A percentile compares a stretch with the other conserved stretches of the same genome.
Conservation (phyloP, 1,284 basidiomycete genomes). For the Ustilago xerochloae region DNA sequence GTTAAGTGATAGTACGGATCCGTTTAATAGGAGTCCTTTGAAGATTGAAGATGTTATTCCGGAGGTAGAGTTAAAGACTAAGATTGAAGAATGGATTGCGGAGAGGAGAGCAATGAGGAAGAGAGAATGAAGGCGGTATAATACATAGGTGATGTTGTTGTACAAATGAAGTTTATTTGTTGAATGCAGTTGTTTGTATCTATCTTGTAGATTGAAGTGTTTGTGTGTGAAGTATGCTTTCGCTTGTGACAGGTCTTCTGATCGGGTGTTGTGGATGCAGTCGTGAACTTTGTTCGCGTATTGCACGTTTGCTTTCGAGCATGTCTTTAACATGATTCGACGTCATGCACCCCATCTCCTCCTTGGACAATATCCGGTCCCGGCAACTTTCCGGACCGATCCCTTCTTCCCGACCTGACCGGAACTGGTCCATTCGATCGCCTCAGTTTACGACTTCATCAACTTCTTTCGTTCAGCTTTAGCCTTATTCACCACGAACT, state of each 20-base stretch:
- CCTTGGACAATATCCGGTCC: no score
- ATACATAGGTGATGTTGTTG: background rate
- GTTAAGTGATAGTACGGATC: slow-evolving; percentile 82
- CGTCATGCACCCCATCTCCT: no score
- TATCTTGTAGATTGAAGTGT: background rate
- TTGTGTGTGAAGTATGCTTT: background rate
- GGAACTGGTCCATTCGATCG: background rate
- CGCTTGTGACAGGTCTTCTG: no score
- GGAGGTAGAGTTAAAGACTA: slow-evolving; percentile 55
- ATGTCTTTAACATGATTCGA: no score
- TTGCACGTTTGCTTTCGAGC: no score
- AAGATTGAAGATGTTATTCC: slow-evolving; percentile 69
- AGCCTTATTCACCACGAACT: slow-evolving; percentile 27
- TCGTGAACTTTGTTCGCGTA: no score
- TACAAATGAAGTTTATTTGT: background rate
- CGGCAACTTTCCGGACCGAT: no score
- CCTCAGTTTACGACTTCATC: slow-evolving; percentile 28
- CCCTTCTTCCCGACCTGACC: no score
- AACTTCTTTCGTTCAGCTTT: slow-evolving; percentile 43
- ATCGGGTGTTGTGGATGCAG: no score
- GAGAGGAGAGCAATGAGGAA: slow-evolving; percentile 36
- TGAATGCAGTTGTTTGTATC: background rate
- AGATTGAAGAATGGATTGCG: slow-evolving; percentile 58
- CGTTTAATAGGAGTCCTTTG: slow-evolving; percentile 69
- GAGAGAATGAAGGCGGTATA: background rate